These are phyloP conservation scores for Penicillium sp. DNA, from an alignment of 2,329 filamentous ascomycete genomes.

Conservation along the genomic window DNA sequence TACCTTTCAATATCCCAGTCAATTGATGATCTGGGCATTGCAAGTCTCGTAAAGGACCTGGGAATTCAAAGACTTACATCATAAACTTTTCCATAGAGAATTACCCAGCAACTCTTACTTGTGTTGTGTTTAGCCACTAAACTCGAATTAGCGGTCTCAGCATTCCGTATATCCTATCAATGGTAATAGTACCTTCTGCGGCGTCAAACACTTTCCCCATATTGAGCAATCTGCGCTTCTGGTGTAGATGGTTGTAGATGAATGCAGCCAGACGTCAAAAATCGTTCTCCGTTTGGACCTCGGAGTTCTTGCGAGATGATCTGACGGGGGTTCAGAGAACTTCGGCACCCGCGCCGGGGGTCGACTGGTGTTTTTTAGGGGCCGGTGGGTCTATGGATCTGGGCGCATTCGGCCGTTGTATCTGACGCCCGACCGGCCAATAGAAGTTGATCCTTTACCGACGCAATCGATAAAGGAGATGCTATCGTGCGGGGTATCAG, in stretches of 20 bases:
- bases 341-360: neutral
- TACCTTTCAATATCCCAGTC: slow-evolving; percentile 30
- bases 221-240: neutral
- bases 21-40: neutral
- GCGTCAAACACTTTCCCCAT: slow-evolving; percentile 19
- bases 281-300: neutral
- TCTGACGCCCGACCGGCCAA: neutral
- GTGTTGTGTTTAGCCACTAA: slow-evolving; percentile 16
- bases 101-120: slow-evolving; percentile 23
- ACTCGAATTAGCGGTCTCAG: neutral
- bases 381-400: neutral
- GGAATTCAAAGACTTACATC: slow-evolving; percentile 20
- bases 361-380: neutral
- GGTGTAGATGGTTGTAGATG: neutral
- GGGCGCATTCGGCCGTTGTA: neutral
- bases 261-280: neutral
- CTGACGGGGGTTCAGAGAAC: neutral
- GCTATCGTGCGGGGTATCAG: slow-evolving; percentile 10
- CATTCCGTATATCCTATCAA: neutral
- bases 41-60: neutral
- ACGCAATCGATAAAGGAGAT: neutral
- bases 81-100: slow-evolving; percentile 29
- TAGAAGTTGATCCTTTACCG: neutral
- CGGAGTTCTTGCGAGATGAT: neutral
- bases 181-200: slow-evolving; percentile 12